These are phyloP conservation scores for Monilinia aucupariae DNA, from an alignment of 2,329 filamentous ascomycete genomes.

Conservation along the genomic window DNA sequence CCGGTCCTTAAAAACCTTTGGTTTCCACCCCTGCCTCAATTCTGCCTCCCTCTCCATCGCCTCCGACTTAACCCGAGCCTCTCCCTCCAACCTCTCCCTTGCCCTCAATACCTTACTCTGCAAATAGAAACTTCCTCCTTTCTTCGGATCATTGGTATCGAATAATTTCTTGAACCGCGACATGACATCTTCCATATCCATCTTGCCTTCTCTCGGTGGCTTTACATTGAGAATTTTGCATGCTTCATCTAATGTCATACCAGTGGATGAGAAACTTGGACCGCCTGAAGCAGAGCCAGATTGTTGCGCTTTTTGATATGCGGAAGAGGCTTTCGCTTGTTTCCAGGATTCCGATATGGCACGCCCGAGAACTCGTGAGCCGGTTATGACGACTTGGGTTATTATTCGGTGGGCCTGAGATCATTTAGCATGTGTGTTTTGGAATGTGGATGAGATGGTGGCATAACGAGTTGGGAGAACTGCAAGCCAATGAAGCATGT, in stretches of 20 bases:
- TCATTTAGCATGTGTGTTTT: constrained; percentile 1
- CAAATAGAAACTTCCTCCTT: constrained; percentile 95
- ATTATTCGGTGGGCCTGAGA: constrained; percentile 85
- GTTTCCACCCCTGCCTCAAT: constrained; percentile 80
- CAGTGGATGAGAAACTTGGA: constrained; percentile 51
- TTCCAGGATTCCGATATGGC: constrained; percentile 93
- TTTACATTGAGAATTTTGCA: constrained; percentile 97
- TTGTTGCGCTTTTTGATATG: constrained; percentile 66
- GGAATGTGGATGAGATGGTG: neutral
- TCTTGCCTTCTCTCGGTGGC: constrained; percentile 71
- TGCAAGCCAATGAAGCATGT: neutral
- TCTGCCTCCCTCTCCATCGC: constrained; percentile 71
- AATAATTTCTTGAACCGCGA: constrained; percentile 91
- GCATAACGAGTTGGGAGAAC: neutral
- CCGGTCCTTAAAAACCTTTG: constrained; percentile 88
- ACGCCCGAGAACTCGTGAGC: constrained; percentile 84
- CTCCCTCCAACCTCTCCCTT: constrained; percentile 84
- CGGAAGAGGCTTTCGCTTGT: constrained; percentile 82
- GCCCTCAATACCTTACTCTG: constrained; percentile 95
- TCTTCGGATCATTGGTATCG: constrained; percentile 88
- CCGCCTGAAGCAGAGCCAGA: constrained; percentile 51
- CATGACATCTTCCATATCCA: constrained; percentile 73
- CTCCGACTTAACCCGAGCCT: constrained; percentile 67
- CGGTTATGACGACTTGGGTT: constrained; percentile 86
- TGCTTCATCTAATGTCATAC: constrained; percentile 91